phyloP scores from a whole-genome alignment of 1,284 basidiomycete genomes.

The Leccinum griseonigrum region DNA sequence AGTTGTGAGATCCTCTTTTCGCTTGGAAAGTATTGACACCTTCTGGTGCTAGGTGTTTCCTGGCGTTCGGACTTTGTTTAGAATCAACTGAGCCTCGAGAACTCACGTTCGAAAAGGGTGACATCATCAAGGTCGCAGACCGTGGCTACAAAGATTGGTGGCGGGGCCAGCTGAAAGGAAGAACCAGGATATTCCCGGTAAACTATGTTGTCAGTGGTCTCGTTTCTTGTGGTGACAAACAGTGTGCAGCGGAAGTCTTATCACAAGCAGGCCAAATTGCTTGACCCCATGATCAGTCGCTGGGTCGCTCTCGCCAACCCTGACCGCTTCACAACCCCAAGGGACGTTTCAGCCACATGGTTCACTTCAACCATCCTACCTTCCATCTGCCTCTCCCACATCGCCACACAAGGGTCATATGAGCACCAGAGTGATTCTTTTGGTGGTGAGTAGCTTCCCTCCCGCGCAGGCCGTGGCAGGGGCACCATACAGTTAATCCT shows the following conservation, averaged over 20 bases:
- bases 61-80: slow-evolving; percentile 70
- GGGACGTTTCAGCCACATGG: slow-evolving; percentile 12
- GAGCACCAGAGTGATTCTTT: slow-evolving; percentile 15
- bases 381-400: not conserved
- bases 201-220: slow-evolving; percentile 86
- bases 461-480: slow-evolving; percentile 9
- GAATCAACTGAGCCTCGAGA: slow-evolving; percentile 89
- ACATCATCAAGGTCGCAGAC: slow-evolving; percentile 95
- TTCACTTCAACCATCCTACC: slow-evolving; percentile 18
- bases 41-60: slow-evolving; percentile 1
- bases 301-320: slow-evolving; percentile 17
- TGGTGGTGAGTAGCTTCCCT: not conserved
- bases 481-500: slow-evolving; percentile 18
- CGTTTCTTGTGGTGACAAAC: slow-evolving; percentile 67
- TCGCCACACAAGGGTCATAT: slow-evolving; percentile 22
- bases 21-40: not conserved
- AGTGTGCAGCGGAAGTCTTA: slow-evolving; percentile 3
- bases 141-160: slow-evolving; percentile 98
- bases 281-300: slow-evolving; percentile 19
- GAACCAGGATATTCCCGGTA: slow-evolving; percentile 97
- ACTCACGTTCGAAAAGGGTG: slow-evolving; percentile 89
- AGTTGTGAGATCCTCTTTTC: not conserved
- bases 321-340: slow-evolving; percentile 18
- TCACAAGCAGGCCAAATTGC: slow-evolving; percentile 7
- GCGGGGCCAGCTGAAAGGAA: slow-evolving; percentile 89